Evolutionary conservation across 768 basidiomycete species (phyloP).

Genomic region (Auriscalpium orientale): DNA sequence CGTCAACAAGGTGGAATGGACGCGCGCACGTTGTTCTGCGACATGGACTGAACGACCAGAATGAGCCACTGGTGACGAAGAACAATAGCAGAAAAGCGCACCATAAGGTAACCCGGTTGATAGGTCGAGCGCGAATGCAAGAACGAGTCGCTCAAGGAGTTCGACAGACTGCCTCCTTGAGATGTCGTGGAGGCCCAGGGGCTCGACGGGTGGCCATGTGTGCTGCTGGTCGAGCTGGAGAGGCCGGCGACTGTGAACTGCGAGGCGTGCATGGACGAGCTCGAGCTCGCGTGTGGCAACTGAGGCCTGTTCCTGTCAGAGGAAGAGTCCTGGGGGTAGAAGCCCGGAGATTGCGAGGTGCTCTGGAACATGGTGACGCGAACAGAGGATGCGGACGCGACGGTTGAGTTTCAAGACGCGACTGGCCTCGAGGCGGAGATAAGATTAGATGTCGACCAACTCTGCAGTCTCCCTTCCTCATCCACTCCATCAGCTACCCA

Average conservation of each 20-base stretch:
- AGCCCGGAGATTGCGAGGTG: constrained; percentile 4
- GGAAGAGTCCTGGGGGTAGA: constrained; percentile 3
- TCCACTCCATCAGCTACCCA: too few relatives aligned
- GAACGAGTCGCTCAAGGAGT: constrained; percentile 59
- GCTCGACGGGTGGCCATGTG: constrained; percentile 41
- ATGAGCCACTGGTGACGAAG: background rate
- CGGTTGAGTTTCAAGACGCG: background rate
- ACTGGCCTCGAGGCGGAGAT: background rate
- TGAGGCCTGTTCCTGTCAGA: constrained; percentile 4
- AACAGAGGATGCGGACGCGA: background rate
- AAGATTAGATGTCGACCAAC: background rate
- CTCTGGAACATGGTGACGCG: background rate
- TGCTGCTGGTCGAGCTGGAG: constrained; percentile 37
- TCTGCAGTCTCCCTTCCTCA: too few relatives aligned
- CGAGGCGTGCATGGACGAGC: constrained; percentile 20
- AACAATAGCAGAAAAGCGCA: constrained; percentile 23
- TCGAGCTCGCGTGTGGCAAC: constrained; percentile 13
- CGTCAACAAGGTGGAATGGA: background rate
- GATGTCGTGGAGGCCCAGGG: constrained; percentile 43
- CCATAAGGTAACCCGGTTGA: constrained; percentile 77
- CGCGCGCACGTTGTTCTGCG: constrained; percentile 46
- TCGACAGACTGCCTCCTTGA: constrained; percentile 34
- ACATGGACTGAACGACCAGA: constrained; percentile 40
- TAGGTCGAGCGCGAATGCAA: constrained; percentile 71
- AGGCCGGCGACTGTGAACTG: constrained; percentile 56